Percentiles rank a stretch among this genome's conserved stretches.
These are phyloP conservation scores for Pouteria glomerata DNA, from an alignment of 148 eudicot species.

Conservation along the genomic window DNA sequence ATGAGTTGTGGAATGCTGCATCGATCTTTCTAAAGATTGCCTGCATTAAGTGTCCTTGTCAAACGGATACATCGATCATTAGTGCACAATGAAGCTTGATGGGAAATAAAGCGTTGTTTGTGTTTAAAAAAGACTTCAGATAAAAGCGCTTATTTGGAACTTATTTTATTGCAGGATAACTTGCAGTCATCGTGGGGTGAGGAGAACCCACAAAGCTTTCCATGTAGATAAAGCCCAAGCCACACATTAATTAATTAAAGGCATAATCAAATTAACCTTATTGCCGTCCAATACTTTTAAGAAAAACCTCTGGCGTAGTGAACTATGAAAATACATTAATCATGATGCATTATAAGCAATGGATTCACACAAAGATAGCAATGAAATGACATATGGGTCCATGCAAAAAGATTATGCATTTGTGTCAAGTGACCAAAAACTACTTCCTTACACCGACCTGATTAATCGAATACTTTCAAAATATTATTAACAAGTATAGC, in stretches of 20 bases:
- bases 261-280: background rate
- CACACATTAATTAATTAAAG: background rate
- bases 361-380: slow-evolving; percentile 11
- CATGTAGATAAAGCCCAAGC: slow-evolving; percentile 6
- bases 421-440: too few species aligned
- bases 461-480: too few species aligned
- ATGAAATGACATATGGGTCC: background rate
- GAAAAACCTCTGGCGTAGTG: background rate
- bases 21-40: background rate
- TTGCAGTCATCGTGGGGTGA: slow-evolving; percentile 9
- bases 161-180: slow-evolving; percentile 5
- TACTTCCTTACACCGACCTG: too few species aligned
- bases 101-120: slow-evolving; percentile 9
- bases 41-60: slow-evolving; percentile 6
- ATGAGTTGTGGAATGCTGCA: slow-evolving; percentile 4
- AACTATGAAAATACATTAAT: background rate
- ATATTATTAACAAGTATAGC: too few species aligned
- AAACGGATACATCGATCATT: background rate
- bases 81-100: slow-evolving; percentile 15
- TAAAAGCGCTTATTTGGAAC: slow-evolving; percentile 14
- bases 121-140: slow-evolving; percentile 1
- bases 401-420: background rate
- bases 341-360: slow-evolving; percentile 3
- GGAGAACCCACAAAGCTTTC: slow-evolving; percentile 6
- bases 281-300: slow-evolving; percentile 3